A percentile compares a stretch with the other conserved stretches of the same genome.
phyloP scores from a whole-genome alignment of 75 land plant species.

The Picea glauca region DNA sequence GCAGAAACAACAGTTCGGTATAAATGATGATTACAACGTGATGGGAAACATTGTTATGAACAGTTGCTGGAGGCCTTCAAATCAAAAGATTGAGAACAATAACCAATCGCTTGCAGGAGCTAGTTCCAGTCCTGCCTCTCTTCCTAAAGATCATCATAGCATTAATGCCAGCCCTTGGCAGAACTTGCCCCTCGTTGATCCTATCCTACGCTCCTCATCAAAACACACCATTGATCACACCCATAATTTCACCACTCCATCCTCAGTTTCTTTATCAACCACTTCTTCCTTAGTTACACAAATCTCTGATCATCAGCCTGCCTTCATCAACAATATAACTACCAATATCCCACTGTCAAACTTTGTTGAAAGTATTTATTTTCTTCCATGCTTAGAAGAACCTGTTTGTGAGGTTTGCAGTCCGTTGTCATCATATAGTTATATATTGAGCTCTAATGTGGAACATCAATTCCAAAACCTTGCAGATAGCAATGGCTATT shows the following conservation, averaged over 20 bases:
- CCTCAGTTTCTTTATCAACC: background rate
- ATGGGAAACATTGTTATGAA: background rate
- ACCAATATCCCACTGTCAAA: background rate
- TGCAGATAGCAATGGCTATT: constrained; percentile 15
- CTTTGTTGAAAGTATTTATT: background rate
- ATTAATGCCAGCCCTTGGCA: background rate
- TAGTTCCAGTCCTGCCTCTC: background rate
- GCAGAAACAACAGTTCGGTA: background rate
- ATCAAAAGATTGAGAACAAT: background rate
- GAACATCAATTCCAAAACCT: background rate
- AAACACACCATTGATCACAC: background rate
- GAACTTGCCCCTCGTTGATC: background rate
- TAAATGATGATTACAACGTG: background rate
- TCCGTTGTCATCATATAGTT: background rate
- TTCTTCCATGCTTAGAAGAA: constrained; percentile 3
- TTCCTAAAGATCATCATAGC: constrained; percentile 4
- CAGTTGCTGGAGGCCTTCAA: background rate
- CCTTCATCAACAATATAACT: background rate
- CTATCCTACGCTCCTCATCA: background rate
- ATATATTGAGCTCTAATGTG: background rate
- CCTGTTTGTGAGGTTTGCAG: background rate
- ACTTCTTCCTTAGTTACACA: background rate
- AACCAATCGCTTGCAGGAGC: background rate
- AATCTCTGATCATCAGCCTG: background rate
- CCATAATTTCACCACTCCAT: background rate